phyloP scores from a whole-genome alignment of 2,329 filamentous ascomycete species.

The Phaeomoniella chlamydospora region DNA sequence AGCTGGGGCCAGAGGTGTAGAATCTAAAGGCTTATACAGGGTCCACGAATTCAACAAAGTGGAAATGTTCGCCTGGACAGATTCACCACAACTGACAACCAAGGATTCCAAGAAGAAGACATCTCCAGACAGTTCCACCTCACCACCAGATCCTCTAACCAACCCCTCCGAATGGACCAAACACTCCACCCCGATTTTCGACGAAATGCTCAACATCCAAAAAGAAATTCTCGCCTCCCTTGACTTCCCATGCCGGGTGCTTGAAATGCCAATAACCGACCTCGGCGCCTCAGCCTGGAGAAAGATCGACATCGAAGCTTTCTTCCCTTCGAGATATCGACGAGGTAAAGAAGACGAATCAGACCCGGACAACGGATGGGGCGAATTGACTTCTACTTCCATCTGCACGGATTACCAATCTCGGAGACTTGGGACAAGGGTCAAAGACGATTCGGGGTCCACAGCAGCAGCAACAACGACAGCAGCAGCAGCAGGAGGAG shows the following conservation, averaged over 20 bases:
- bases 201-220: constrained; percentile 79
- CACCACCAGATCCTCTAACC: constrained; percentile 7
- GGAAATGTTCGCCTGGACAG: constrained; percentile 89
- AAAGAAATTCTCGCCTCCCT: constrained; percentile 66
- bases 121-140: constrained; percentile 14
- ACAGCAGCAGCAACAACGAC: not conserved
- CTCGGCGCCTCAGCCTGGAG: constrained; percentile 75
- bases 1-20: constrained; percentile 74
- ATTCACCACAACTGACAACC: constrained; percentile 44
- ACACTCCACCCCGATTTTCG: constrained; percentile 42
- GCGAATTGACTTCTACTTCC: constrained; percentile 81
- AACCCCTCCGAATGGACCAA: constrained; percentile 3
- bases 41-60: constrained; percentile 99
- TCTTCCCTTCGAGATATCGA: constrained; percentile 63
- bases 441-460: constrained; percentile 29
- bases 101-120: too few relatives aligned
- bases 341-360: constrained; percentile 1
- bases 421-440: constrained; percentile 62
- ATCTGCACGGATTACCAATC: constrained; percentile 93
- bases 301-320: constrained; percentile 88
- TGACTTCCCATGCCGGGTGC: constrained; percentile 68
- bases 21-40: constrained; percentile 88
- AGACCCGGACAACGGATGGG: constrained; percentile 57
- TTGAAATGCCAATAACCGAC: constrained; percentile 84
- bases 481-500: constrained; percentile 19